A percentile compares a stretch with the other conserved stretches of the same genome.
These are phyloP conservation scores for Entelexis paramagnoliae DNA, from an alignment of 1,139 yeast species.

Conservation along the genomic window DNA sequence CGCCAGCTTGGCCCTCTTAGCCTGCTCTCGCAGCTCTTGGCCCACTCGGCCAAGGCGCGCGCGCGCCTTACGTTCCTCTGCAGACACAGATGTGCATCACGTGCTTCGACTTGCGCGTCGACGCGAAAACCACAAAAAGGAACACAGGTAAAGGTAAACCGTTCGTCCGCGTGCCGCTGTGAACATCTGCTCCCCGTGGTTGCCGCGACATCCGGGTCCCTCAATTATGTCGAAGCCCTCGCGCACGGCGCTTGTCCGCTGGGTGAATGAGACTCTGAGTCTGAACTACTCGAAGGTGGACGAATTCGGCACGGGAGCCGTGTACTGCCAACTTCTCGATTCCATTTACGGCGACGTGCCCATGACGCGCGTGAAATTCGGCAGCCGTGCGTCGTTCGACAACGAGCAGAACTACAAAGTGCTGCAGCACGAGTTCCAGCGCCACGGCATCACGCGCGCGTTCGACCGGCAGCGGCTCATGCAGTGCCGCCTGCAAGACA, in stretches of 20 bases:
- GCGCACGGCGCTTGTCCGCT: slow-evolving; percentile 68
- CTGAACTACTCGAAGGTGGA: slow-evolving; percentile 69
- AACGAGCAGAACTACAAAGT: slow-evolving; percentile 72
- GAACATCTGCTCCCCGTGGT: neutral
- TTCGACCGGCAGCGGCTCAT: slow-evolving; percentile 74
- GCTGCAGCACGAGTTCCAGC: slow-evolving; percentile 64
- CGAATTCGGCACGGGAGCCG: slow-evolving; percentile 93
- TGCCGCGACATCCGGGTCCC: neutral
- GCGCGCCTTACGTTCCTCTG: too few relatives aligned
- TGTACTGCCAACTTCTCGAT: slow-evolving; percentile 85
- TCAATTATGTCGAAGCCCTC: slow-evolving; percentile 35
- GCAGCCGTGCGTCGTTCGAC: slow-evolving; percentile 64
- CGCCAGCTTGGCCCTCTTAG: too few relatives aligned
- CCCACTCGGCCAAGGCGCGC: neutral
- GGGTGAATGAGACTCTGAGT: slow-evolving; percentile 68
- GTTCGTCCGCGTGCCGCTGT: neutral
- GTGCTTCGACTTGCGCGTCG: neutral
- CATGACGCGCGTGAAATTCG: slow-evolving; percentile 61
- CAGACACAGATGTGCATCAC: neutral
- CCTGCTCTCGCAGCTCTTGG: too few relatives aligned
- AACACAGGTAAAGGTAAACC: neutral
- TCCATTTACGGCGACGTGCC: slow-evolving; percentile 74
- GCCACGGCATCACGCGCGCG: slow-evolving; percentile 59
- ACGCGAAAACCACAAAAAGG: neutral
- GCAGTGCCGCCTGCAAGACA: slow-evolving; percentile 87